Conservation (phyloP, 1,284 basidiomycete species). For the Amylostereum chailletii region DNA sequence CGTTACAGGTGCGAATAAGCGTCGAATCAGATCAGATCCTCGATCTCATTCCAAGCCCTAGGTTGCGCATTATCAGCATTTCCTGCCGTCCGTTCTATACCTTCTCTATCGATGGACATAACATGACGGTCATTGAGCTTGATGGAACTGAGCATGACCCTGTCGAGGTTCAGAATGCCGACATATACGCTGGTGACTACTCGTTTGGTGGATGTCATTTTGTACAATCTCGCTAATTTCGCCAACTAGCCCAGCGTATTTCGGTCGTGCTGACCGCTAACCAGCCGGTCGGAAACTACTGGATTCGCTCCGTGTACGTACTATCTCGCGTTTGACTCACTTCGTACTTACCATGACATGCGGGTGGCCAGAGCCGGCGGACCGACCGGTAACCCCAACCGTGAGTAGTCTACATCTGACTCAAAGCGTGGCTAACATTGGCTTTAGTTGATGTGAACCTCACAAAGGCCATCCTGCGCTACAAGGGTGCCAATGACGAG, state of each 20-base stretch:
- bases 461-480: not conserved
- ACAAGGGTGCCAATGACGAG: not conserved
- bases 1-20: constrained; percentile 28
- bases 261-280: constrained; percentile 14
- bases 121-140: constrained; percentile 37
- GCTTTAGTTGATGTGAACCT: not conserved
- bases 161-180: constrained; percentile 29
- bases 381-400: not conserved
- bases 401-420: too few species aligned
- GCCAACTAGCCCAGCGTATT: not conserved
- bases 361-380: too few species aligned
- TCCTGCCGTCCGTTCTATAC: constrained; percentile 25
- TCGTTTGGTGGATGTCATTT: too few species aligned
- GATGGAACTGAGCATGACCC: constrained; percentile 37
- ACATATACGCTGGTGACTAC: constrained; percentile 19
- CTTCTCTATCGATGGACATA: constrained; percentile 33
- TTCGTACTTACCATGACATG: too few species aligned
- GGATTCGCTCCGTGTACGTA: constrained; percentile 19
- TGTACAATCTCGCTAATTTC: too few species aligned
- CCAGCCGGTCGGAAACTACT: constrained; percentile 1
- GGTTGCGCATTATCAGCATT: constrained; percentile 45
- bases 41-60: not conserved
- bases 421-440: not conserved
- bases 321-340: constrained; percentile 21
- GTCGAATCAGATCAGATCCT: constrained; percentile 10